Evolutionary conservation across 1,284 basidiomycete species (phyloP).

Genomic region (Mycosarcoma mackinlayi): DNA sequence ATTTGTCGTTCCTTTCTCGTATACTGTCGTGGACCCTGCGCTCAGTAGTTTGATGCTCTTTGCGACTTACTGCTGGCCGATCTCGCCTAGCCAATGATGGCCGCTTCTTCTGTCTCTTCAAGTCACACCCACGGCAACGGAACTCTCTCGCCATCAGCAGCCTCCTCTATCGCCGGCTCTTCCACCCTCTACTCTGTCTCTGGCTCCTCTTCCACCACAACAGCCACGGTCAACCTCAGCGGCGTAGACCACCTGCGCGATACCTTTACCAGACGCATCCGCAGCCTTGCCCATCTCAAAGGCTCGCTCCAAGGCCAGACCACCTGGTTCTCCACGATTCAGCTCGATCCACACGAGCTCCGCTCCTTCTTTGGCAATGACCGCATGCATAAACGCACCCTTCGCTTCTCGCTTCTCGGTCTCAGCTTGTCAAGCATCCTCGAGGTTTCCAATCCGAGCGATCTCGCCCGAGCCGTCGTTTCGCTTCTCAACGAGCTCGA

Average conservation of each 20-base stretch:
- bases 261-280: conserved; percentile 45
- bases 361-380: conserved; percentile 42
- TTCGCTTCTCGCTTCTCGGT: conserved; percentile 44
- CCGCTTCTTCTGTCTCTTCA: conserved; percentile 16
- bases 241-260: conserved; percentile 33
- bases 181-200: not conserved
- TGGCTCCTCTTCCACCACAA: conserved; percentile 8
- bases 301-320: conserved; percentile 33
- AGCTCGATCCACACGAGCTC: conserved; percentile 32
- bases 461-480: conserved; percentile 45
- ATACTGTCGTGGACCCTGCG: too few relatives aligned
- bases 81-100: conserved; percentile 5
- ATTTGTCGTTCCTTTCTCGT: not conserved
- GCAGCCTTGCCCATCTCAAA: conserved; percentile 46
- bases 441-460: conserved; percentile 36
- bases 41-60: too few relatives aligned
- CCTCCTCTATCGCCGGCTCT: conserved; percentile 8
- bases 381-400: conserved; percentile 51
- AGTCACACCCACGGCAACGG: conserved; percentile 4
- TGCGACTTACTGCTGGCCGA: too few relatives aligned
- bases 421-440: conserved; percentile 49
- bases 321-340: conserved; percentile 48
- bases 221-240: conserved; percentile 12
- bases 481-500: conserved; percentile 55
- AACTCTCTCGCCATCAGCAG: conserved; percentile 14